Conservation (phyloP, 2,329 filamentous ascomycete genomes). For the Monosporascus cannonballus region DNA sequence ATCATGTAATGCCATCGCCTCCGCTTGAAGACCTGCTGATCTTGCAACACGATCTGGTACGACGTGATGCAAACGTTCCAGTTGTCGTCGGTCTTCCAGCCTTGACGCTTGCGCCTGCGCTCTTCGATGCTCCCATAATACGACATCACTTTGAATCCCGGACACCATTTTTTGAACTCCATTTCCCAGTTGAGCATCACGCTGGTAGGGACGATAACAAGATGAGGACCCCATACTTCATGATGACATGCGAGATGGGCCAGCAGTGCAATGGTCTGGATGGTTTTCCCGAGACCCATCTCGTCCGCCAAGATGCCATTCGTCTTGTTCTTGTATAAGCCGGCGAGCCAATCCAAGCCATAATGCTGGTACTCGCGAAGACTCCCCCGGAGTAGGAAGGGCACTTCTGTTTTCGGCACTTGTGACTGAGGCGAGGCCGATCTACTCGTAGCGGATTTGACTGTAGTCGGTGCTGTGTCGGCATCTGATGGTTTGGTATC, state of each 20-base stretch:
- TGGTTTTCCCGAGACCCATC: constrained; percentile 97
- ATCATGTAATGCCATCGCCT: constrained; percentile 97
- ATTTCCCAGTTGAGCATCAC: constrained; percentile 99
- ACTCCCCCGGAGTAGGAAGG: constrained; percentile 78
- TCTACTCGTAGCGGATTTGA: constrained; percentile 28
- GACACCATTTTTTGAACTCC: constrained; percentile 99
- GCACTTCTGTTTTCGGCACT: constrained; percentile 62
- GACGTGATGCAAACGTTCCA: constrained; percentile 99
- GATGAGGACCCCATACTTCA: constrained; percentile 89
- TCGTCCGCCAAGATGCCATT: constrained; percentile 97
- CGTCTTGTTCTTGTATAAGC: constrained; percentile 83
- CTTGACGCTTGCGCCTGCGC: constrained; percentile 80
- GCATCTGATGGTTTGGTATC: constrained; percentile 47
- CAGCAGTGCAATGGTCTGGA: constrained; percentile 91
- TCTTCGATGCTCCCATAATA: constrained; percentile 96
- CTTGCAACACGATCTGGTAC: constrained; percentile 91
- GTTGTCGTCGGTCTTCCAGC: constrained; percentile 87
- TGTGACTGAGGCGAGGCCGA: constrained; percentile 30
- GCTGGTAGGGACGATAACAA: constrained; percentile 94
- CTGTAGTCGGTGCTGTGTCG: constrained; percentile 34
- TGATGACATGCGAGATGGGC: constrained; percentile 88
- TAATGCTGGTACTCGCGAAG: constrained; percentile 94
- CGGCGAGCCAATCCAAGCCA: constrained; percentile 94
- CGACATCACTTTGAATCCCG: constrained; percentile 94
- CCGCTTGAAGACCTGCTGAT: constrained; percentile 88